Percentiles rank a stretch among this genome's conserved stretches.
Evolutionary conservation across 176 grass and related monocot species (phyloP).

Genomic region (Rhipidocladum racemiflorum): DNA sequence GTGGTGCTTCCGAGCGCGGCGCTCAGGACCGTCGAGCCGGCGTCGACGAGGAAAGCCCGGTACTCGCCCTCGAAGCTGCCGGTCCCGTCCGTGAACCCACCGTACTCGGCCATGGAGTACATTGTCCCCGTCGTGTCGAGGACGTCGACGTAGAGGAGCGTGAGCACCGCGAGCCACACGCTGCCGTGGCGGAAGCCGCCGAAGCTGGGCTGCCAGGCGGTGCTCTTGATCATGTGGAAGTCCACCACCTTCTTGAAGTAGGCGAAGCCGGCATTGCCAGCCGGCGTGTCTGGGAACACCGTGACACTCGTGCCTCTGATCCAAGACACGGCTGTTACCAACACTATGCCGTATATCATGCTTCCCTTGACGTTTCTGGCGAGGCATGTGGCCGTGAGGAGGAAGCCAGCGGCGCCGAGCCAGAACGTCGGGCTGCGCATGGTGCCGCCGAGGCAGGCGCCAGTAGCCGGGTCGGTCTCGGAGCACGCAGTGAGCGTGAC

Average conservation of each 20-base stretch:
- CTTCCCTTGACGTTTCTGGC: conserved; percentile 44
- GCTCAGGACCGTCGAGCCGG: conserved; percentile 49
- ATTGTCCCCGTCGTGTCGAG: conserved; percentile 68
- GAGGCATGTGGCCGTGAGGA: conserved; percentile 57
- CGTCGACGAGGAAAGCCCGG: conserved; percentile 62
- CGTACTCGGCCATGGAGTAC: conserved; percentile 79
- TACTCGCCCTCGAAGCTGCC: conserved; percentile 69
- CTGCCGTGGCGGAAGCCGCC: conserved; percentile 34
- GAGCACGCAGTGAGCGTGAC: conserved; percentile 66
- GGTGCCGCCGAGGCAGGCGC: conserved; percentile 55
- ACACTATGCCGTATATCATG: conserved; percentile 77
- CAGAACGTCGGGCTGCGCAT: conserved; percentile 76
- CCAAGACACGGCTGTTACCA: conserved; percentile 66
- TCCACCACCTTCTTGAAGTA: conserved; percentile 64
- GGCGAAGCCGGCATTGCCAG: conserved; percentile 47
- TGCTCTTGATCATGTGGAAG: conserved; percentile 51
- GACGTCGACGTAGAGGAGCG: conserved; percentile 68
- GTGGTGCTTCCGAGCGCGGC: conserved; percentile 57
- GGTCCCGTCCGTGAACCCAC: conserved; percentile 46
- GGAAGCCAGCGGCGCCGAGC: conserved; percentile 56
- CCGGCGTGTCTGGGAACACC: conserved; percentile 54
- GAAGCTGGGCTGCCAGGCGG: conserved; percentile 50
- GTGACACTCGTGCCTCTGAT: conserved; percentile 56
- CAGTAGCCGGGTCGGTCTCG: conserved; percentile 46
- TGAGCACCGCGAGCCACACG: conserved; percentile 49